These are phyloP conservation scores for Aspergillus kassunensis DNA, from an alignment of 495 filamentous ascomycete species.

Conservation along the genomic window DNA sequence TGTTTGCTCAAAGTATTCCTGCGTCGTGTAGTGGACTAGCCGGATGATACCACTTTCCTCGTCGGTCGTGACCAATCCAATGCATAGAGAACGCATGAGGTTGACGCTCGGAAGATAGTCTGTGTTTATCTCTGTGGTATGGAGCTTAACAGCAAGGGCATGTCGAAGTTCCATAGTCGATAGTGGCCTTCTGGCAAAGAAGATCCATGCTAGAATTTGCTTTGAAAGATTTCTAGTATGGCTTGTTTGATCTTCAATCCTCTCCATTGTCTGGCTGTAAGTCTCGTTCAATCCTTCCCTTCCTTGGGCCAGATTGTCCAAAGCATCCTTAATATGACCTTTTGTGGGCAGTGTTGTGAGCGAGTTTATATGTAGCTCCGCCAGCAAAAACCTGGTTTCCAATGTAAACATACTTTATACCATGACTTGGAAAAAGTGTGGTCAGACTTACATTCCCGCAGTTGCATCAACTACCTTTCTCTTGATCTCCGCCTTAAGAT, in stretches of 20 bases:
- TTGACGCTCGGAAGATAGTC: background rate
- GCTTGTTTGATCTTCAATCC: background rate
- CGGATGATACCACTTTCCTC: background rate
- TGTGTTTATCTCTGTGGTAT: background rate
- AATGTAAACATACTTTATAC: background rate
- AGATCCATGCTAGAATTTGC: background rate
- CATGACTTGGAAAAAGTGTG: too few species aligned
- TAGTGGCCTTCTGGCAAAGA: background rate
- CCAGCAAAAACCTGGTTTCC: background rate
- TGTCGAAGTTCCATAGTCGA: background rate
- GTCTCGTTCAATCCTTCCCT: background rate
- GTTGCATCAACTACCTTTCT: too few species aligned
- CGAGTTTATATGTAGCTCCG: background rate
- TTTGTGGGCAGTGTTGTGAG: background rate
- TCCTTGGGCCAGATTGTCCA: background rate
- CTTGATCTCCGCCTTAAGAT: too few species aligned
- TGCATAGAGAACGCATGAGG: background rate
- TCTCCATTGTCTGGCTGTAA: background rate
- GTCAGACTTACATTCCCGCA: background rate
- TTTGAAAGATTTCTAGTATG: background rate
- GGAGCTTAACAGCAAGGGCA: background rate
- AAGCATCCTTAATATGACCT: background rate
- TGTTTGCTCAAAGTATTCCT: background rate
- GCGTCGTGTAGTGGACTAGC: background rate
- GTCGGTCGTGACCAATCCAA: background rate